A percentile compares a stretch with the other conserved stretches of the same genome.
phyloP scores from a whole-genome alignment of 768 basidiomycete genomes.

The Termitomyces sp. region DNA sequence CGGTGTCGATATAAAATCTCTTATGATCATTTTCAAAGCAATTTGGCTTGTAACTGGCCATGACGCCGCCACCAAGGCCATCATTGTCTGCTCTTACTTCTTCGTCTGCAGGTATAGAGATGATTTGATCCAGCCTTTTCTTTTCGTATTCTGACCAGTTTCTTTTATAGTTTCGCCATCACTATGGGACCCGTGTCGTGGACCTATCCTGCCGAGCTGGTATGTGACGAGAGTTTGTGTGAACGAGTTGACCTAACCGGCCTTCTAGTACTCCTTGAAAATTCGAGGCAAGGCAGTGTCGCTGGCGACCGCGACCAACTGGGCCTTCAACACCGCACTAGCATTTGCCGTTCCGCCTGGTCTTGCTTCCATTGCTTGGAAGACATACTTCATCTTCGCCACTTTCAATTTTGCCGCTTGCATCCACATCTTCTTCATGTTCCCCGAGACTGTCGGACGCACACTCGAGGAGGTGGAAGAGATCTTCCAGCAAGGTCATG shows the following conservation, averaged over 20 bases:
- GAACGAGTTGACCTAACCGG: neutral
- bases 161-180: slow-evolving; percentile 48
- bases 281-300: slow-evolving; percentile 59
- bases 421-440: slow-evolving; percentile 75
- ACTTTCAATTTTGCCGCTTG: slow-evolving; percentile 73
- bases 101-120: slow-evolving; percentile 55
- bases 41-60: slow-evolving; percentile 57
- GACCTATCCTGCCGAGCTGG: slow-evolving; percentile 70
- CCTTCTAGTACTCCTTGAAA: slow-evolving; percentile 49
- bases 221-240: slow-evolving; percentile 14
- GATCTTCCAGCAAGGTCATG: slow-evolving; percentile 66
- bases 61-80: slow-evolving; percentile 54
- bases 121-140: neutral
- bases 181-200: slow-evolving; percentile 78
- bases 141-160: neutral
- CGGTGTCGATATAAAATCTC: neutral
- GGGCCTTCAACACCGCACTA: slow-evolving; percentile 72
- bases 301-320: slow-evolving; percentile 54
- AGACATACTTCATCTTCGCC: slow-evolving; percentile 77
- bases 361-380: slow-evolving; percentile 64
- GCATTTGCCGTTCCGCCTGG: slow-evolving; percentile 76
- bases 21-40: slow-evolving; percentile 5
- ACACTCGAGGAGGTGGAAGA: slow-evolving; percentile 80
- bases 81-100: slow-evolving; percentile 77
- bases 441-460: slow-evolving; percentile 72